phyloP scores from a whole-genome alignment of 2,329 filamentous ascomycete species.

The Aspergillus uvarum region DNA sequence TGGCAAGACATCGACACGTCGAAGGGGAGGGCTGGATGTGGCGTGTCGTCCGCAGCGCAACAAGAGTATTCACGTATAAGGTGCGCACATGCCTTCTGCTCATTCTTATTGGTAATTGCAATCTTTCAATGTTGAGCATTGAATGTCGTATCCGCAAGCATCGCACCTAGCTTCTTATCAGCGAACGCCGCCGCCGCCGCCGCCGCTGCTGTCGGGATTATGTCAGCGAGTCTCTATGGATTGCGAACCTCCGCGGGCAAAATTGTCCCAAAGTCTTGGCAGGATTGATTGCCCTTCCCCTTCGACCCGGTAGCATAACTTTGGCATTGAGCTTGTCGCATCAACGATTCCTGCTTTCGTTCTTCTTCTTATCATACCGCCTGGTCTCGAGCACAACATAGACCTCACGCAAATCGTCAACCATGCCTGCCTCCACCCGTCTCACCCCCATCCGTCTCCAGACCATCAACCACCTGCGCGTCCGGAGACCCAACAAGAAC shows the following conservation, averaged over 20 bases:
- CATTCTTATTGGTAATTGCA: conserved; percentile 19
- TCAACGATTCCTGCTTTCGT: not conserved
- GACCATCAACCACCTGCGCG: conserved; percentile 56
- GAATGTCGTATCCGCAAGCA: not conserved
- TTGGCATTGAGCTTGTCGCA: conserved; percentile 14
- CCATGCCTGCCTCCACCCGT: conserved; percentile 46
- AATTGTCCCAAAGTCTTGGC: conserved; percentile 23
- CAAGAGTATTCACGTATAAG: conserved; percentile 17
- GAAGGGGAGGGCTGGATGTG: not conserved
- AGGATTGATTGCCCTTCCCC: conserved; percentile 17
- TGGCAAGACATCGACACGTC: conserved; percentile 19
- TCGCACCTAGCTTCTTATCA: not conserved
- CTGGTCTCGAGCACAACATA: not conserved
- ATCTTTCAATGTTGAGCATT: not conserved
- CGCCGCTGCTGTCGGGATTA: conserved; percentile 18
- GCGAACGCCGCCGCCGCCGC: not conserved
- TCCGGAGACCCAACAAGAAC: conserved; percentile 62
- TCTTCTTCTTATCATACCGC: not conserved
- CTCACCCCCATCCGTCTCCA: conserved; percentile 49
- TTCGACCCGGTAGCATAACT: conserved; percentile 2
- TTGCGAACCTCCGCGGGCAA: conserved; percentile 26
- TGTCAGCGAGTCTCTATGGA: conserved; percentile 26
- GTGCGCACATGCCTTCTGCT: conserved; percentile 17
- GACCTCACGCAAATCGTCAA: conserved; percentile 9
- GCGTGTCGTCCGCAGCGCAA: conserved; percentile 15